Evolutionary conservation across 768 basidiomycete species (phyloP), one percentile per base, ranked within the genome.

Genomic region (Boletus rex-veris): DNA sequence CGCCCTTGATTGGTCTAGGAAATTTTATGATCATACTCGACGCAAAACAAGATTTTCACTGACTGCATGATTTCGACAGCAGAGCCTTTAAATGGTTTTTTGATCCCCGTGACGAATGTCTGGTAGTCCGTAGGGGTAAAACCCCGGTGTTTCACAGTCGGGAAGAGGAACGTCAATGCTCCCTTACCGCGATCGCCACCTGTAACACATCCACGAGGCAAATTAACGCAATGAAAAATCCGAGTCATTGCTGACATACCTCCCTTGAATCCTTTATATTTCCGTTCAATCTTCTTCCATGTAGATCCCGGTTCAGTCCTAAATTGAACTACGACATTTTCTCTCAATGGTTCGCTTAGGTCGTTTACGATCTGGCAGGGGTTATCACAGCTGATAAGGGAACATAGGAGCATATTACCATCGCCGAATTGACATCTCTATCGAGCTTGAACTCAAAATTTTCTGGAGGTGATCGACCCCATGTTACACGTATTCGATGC

Each of bases 291-390:
- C 15, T 3, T 41, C 8, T 53, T 50, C 55, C 64, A 64, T 7
- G 37, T 16, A 6, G 16, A 5, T 21, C 48, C 53, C n/a, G 15
- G 2, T 6, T 10, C 39, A 21, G 61, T 50, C 5, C 0, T 18
- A 28, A 72, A 64, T 41, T 58, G 61, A 31, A 72, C 43, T 18
- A 72, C 56, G 7, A 64, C 41, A 42, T 63, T 50, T 9, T 50
- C 43, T 43, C 19, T 56, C 51, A 71, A 45, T 31, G 49, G 39
- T 9, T 4, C 3, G 0, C 24, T n/a, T 0, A 1, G 3, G 26
- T 70, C 53, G n/a, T 59, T 58, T 37, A 71, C 70, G 24, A 69
- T 41, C 69, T 71, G 33, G 26, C n/a, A 30, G 45, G 18, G 3
- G 45, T 52, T 33, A 41, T 44, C 9, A 42, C 3, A 5, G 24